phyloP scores from a whole-genome alignment of 441 rosid genomes.

The Mallotus japonicus region DNA sequence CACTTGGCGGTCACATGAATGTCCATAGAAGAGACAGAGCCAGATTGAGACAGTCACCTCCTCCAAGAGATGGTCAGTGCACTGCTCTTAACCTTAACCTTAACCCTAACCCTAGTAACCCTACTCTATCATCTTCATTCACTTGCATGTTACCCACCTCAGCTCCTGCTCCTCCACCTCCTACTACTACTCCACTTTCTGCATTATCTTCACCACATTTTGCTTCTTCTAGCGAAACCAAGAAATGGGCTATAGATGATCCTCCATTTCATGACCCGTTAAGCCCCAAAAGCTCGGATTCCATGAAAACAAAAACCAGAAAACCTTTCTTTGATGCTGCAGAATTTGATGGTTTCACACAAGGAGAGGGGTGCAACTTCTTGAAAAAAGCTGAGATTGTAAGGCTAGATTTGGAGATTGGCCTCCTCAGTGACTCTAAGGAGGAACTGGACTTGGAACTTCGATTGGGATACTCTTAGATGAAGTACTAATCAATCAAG shows the following conservation, averaged over 20 bases:
- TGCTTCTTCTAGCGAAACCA: slow-evolving; percentile 36
- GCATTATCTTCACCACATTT: slow-evolving; percentile 41
- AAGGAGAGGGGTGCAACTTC: slow-evolving; percentile 36
- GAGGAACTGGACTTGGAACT: slow-evolving; percentile 89
- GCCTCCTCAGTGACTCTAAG: slow-evolving; percentile 45
- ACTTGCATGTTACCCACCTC: slow-evolving; percentile 20
- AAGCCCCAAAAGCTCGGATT: slow-evolving; percentile 32
- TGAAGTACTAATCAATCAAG: neutral
- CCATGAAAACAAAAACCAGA: slow-evolving; percentile 14
- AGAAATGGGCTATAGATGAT: slow-evolving; percentile 33
- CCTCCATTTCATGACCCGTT: slow-evolving; percentile 25
- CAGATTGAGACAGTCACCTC: slow-evolving; percentile 61
- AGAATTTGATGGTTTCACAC: slow-evolving; percentile 11
- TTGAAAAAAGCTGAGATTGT: slow-evolving; percentile 43
- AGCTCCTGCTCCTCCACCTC: slow-evolving; percentile 38
- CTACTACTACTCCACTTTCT: slow-evolving; percentile 34
- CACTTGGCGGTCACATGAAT: slow-evolving; percentile 98
- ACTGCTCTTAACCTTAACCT: slow-evolving; percentile 42
- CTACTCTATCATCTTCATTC: slow-evolving; percentile 30
- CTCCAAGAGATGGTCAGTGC: slow-evolving; percentile 42
- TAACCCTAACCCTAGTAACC: slow-evolving; percentile 61
- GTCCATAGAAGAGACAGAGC: slow-evolving; percentile 93
- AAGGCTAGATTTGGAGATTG: slow-evolving; percentile 75
- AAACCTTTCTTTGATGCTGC: slow-evolving; percentile 23
- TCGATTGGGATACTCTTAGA: slow-evolving; percentile 70